Percentiles rank a stretch among this genome's conserved stretches.
phyloP scores from a whole-genome alignment of 805 yeast species.

The Myxozyma udenii region DNA sequence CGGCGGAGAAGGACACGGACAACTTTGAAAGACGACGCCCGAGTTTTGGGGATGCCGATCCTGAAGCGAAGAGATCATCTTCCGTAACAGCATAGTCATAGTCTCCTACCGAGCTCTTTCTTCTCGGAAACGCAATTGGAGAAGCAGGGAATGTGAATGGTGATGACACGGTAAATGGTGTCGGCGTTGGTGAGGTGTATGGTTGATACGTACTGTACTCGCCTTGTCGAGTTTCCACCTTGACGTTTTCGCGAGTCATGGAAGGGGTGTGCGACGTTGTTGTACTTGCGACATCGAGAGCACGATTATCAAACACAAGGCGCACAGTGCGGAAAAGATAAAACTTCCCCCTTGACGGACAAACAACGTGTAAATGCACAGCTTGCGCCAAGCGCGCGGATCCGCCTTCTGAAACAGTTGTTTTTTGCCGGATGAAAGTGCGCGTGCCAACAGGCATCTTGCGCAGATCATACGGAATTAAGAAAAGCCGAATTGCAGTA shows the following conservation, averaged over 20 bases:
- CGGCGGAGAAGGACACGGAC: constrained; percentile 12
- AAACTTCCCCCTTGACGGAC: constrained; percentile 30
- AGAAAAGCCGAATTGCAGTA: constrained; percentile 37
- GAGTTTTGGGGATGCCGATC: too few relatives aligned
- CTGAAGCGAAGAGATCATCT: neutral
- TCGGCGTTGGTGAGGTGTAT: neutral
- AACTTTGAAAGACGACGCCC: constrained; percentile 6
- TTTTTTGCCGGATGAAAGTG: constrained; percentile 38
- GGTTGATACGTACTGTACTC: constrained; percentile 5
- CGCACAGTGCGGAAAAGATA: constrained; percentile 35
- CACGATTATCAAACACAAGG: constrained; percentile 36
- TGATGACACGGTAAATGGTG: neutral
- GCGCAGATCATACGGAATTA: constrained; percentile 38
- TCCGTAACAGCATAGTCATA: neutral
- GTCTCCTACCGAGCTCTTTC: too few relatives aligned
- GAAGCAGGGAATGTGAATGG: neutral
- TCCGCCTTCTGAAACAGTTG: constrained; percentile 2
- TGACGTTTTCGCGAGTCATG: constrained; percentile 1
- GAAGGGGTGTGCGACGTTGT: neutral
- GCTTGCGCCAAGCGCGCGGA: constrained; percentile 32
- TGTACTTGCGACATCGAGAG: constrained; percentile 16
- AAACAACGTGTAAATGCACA: constrained; percentile 35
- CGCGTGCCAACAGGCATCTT: constrained; percentile 35
- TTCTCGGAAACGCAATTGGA: too few relatives aligned
- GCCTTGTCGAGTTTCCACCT: constrained; percentile 19